These are phyloP conservation scores for Pholiota molesta DNA, from an alignment of 768 basidiomycete genomes.

Conservation along the genomic window DNA sequence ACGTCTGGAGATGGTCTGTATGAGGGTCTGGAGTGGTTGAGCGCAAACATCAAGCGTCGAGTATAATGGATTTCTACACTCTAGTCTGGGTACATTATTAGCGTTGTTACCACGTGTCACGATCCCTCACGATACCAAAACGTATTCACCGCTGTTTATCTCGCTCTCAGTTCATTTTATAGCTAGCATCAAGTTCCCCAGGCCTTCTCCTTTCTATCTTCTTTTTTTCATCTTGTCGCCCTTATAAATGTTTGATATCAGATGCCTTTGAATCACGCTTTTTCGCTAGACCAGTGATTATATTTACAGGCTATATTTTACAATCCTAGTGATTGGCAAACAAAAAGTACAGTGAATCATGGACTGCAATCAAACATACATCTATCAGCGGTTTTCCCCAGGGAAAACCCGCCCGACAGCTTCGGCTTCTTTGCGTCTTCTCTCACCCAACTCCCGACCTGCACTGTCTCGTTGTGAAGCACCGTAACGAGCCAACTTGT, in stretches of 20 bases:
- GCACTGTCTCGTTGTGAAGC: slow-evolving; percentile 58
- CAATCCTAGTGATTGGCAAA: slow-evolving; percentile 25
- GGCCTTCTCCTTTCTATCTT: slow-evolving; percentile 30
- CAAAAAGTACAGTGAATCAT: slow-evolving; percentile 14
- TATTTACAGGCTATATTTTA: slow-evolving; percentile 31
- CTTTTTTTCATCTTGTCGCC: slow-evolving; percentile 21
- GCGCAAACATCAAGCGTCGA: slow-evolving; percentile 86
- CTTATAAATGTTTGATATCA: slow-evolving; percentile 21
- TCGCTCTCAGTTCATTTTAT: slow-evolving; percentile 40
- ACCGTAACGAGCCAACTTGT: slow-evolving; percentile 77
- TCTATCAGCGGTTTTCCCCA: slow-evolving; percentile 58
- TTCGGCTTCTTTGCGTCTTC: slow-evolving; percentile 77
- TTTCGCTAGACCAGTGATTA: slow-evolving; percentile 40
- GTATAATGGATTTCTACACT: slow-evolving; percentile 51
- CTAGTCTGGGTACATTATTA: slow-evolving; percentile 48
- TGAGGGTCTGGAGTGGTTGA: slow-evolving; percentile 98
- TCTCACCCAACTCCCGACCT: slow-evolving; percentile 70
- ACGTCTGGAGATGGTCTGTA: slow-evolving; percentile 98
- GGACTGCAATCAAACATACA: slow-evolving; percentile 3
- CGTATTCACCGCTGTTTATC: slow-evolving; percentile 47
- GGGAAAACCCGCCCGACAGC: slow-evolving; percentile 74
- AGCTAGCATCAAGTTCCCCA: slow-evolving; percentile 30
- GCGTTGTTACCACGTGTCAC: slow-evolving; percentile 54
- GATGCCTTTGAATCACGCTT: slow-evolving; percentile 27
- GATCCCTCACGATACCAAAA: slow-evolving; percentile 63